phyloP scores from a whole-genome alignment of 2,329 filamentous ascomycete genomes.

The Trichoderma hamatum region DNA sequence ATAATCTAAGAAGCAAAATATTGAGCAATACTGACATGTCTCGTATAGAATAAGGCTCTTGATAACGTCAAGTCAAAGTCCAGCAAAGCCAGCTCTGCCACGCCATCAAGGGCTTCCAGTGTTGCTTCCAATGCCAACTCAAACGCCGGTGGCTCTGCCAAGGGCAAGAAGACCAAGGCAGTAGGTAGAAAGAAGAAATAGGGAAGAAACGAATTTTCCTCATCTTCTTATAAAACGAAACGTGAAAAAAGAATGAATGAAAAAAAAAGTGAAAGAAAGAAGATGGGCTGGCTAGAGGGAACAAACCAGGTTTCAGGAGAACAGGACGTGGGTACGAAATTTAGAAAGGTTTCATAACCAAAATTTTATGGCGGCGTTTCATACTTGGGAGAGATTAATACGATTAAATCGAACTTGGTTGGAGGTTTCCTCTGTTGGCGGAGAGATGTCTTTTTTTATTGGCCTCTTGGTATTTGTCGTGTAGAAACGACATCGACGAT shows the following conservation, averaged over 20 bases:
- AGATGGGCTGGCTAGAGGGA: not conserved
- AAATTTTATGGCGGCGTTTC: constrained; percentile 8
- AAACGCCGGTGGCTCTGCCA: constrained; percentile 54
- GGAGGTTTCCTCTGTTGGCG: not conserved
- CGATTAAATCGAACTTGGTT: constrained; percentile 1
- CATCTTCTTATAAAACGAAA: not conserved
- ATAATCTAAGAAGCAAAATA: not conserved
- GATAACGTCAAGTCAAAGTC: constrained; percentile 86
- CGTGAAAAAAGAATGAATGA: not conserved
- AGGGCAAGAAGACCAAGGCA: constrained; percentile 46
- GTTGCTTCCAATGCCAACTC: constrained; percentile 74
- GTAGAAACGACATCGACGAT: not conserved
- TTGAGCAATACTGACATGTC: constrained; percentile 9
- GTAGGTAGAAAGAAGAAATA: constrained; percentile 38
- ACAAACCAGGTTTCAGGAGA: not conserved
- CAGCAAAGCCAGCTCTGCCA: constrained; percentile 74
- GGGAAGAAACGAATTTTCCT: not conserved
- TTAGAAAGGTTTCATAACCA: constrained; percentile 9
- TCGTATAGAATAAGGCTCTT: constrained; percentile 81
- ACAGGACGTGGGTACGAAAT: constrained; percentile 3
- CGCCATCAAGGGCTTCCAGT: constrained; percentile 84
- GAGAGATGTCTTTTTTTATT: not conserved
- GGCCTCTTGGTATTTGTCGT: not conserved
- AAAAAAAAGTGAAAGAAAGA: not conserved
- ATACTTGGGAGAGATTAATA: constrained; percentile 1